Percentiles rank a stretch among this genome's conserved stretches.
These are phyloP conservation scores for Apiotrichum domesticum DNA, from an alignment of 1,284 basidiomycete genomes.

Conservation along the genomic window DNA sequence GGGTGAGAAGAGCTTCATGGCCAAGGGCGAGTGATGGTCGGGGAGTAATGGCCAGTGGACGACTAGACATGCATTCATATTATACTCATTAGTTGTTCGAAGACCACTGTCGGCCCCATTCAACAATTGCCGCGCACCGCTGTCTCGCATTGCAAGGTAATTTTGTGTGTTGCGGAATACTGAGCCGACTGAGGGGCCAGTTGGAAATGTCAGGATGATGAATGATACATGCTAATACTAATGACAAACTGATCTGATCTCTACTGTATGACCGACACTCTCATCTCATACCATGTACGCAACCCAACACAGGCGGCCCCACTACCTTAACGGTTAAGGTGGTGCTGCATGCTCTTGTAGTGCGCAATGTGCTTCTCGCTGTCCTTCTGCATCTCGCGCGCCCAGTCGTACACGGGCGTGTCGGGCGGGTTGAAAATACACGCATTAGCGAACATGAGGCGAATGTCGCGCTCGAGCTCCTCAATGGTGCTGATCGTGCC, in stretches of 20 bases:
- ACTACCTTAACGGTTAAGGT: slow-evolving; percentile 12
- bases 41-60: too few relatives aligned
- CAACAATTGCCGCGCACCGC: too few relatives aligned
- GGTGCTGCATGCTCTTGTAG: slow-evolving; percentile 53
- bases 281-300: too few relatives aligned
- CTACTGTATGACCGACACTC: not conserved
- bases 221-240: not conserved
- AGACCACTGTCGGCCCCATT: too few relatives aligned
- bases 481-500: slow-evolving; percentile 69
- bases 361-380: slow-evolving; percentile 69
- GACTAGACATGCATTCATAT: too few relatives aligned
- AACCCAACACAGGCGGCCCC: too few relatives aligned
- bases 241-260: not conserved
- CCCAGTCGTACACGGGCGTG: slow-evolving; percentile 76
- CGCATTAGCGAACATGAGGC: slow-evolving; percentile 90
- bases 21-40: not conserved
- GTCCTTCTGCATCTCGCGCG: slow-evolving; percentile 87
- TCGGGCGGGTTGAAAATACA: slow-evolving; percentile 88
- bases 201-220: too few relatives aligned
- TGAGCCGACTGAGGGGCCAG: too few relatives aligned
- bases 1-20: slow-evolving; percentile 2
- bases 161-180: too few relatives aligned
- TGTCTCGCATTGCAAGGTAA: too few relatives aligned
- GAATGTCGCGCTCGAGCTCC: slow-evolving; percentile 83
- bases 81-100: too few relatives aligned